These are phyloP conservation scores for Boletus sp. DNA, from an alignment of 768 basidiomycete genomes.

Conservation along the genomic window DNA sequence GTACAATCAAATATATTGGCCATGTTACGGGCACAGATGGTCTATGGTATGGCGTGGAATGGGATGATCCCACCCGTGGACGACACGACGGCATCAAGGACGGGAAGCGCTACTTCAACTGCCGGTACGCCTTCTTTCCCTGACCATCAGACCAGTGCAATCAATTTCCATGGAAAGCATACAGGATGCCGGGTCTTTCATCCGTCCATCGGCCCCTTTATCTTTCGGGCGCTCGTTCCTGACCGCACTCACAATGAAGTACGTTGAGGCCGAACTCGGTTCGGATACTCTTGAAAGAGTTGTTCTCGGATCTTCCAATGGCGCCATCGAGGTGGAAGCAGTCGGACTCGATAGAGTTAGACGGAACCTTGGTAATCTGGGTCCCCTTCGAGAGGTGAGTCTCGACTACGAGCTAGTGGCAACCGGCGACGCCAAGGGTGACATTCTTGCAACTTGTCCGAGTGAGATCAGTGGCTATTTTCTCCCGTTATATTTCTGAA, in stretches of 20 bases:
- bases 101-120: conserved; percentile 73
- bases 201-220: conserved; percentile 60
- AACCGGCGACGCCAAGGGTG: conserved; percentile 45
- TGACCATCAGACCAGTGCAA: conserved; percentile 8
- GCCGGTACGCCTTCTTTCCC: conserved; percentile 47
- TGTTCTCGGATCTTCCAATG: conserved; percentile 75
- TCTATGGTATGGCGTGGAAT: conserved; percentile 94
- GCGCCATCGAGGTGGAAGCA: conserved; percentile 82
- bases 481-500: conserved; percentile 12
- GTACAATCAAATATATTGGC: conserved; percentile 71
- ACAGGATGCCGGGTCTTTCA: conserved; percentile 70
- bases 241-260: conserved; percentile 70
- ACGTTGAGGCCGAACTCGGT: conserved; percentile 62
- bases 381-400: conserved; percentile 72
- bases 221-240: conserved; percentile 69
- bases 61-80: conserved; percentile 83
- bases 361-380: conserved; percentile 61
- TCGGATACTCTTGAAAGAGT: conserved; percentile 55
- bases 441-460: conserved; percentile 57
- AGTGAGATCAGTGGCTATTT: conserved; percentile 45
- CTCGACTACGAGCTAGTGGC: conserved; percentile 68
- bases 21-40: conserved; percentile 59
- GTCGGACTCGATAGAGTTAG: conserved; percentile 79
- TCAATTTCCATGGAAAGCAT: conserved; percentile 39
- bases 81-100: conserved; percentile 86